Evolutionary conservation across 345 rosid genomes (phyloP).

Genomic region (Boechera retrofracta): DNA sequence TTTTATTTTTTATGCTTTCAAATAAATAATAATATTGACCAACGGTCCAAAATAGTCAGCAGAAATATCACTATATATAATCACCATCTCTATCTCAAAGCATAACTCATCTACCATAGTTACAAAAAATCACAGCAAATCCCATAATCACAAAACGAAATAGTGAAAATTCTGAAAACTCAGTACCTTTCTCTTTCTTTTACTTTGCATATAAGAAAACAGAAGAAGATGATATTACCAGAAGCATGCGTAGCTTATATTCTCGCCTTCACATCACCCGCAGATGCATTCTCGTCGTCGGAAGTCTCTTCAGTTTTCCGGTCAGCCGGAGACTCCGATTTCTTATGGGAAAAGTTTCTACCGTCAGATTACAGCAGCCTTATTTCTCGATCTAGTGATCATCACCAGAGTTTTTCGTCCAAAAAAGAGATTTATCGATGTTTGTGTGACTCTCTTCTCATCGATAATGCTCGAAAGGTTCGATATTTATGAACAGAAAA

Average conservation of each 20-base stretch:
- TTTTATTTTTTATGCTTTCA: not conserved
- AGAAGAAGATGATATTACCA: constrained; percentile 50
- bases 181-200: not conserved
- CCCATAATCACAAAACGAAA: not conserved
- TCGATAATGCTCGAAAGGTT: constrained; percentile 61
- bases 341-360: constrained; percentile 64
- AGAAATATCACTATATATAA: constrained; percentile 19
- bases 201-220: not conserved
- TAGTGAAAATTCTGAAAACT: not conserved
- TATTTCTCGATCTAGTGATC: constrained; percentile 39
- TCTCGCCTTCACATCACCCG: constrained; percentile 67
- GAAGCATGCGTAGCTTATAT: constrained; percentile 64
- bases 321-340: constrained; percentile 68
- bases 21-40: constrained; percentile 17
- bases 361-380: constrained; percentile 50
- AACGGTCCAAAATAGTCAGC: constrained; percentile 25
- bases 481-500: no score
- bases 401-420: constrained; percentile 46
- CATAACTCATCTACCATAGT: not conserved
- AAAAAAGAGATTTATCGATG: constrained; percentile 62
- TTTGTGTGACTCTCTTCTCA: constrained; percentile 56
- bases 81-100: constrained; percentile 16
- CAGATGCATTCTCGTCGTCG: constrained; percentile 56
- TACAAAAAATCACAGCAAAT: not conserved
- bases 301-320: constrained; percentile 54